Evolutionary conservation across 2,329 filamentous ascomycete species (phyloP), one percentile per base, ranked within the genome.

Genomic region (Colletotrichum navitas): DNA sequence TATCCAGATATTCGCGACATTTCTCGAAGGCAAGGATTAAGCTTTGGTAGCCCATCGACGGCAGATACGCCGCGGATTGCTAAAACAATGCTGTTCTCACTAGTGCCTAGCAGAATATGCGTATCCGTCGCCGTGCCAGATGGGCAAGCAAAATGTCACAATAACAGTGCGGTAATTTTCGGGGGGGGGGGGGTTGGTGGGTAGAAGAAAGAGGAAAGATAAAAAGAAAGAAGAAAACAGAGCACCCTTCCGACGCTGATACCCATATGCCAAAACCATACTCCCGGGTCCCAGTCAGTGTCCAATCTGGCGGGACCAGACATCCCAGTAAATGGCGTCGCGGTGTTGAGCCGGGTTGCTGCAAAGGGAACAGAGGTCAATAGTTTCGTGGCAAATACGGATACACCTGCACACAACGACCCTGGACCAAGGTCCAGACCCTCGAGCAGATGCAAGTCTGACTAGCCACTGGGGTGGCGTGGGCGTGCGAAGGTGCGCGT

Each of bases 261-360:
- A 51, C 14, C 32, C 32, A 51, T 62, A 14, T 41, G 59, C 59
- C 59, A 62, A 24, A 51, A 51, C 59, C 59, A 32, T 14, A 62
- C 43, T 51, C 59, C 34, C 43, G 59, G 45, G n/a, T 62, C 59
- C 32, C 29, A n/a, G n/a, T n/a, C n/a, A 39, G 32, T 26, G 29
- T 49, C 59, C 59, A 62, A 32, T 29, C 59, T n/a, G 32, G 34
- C 45, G 45, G 59, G 45, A 51, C 59, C 32, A 39, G 3, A n/a
- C 45, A 62, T 62, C 45, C 43, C 59, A 62, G 59, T 34, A 62
- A 24, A 11, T 7, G 59, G 45, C 29, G 59, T 51, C 43, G 18
- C n/a, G 16, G 10, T 14, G 2, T 36, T 34, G n/a, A 21, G 32
- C 60, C 45, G 32, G 45, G n/a, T 39, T 52, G n/a, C 24, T 62